A percentile compares a stretch with the other conserved stretches of the same genome.
Conservation (phyloP, 495 filamentous ascomycete species). For the Penicillium bovifimosum region DNA sequence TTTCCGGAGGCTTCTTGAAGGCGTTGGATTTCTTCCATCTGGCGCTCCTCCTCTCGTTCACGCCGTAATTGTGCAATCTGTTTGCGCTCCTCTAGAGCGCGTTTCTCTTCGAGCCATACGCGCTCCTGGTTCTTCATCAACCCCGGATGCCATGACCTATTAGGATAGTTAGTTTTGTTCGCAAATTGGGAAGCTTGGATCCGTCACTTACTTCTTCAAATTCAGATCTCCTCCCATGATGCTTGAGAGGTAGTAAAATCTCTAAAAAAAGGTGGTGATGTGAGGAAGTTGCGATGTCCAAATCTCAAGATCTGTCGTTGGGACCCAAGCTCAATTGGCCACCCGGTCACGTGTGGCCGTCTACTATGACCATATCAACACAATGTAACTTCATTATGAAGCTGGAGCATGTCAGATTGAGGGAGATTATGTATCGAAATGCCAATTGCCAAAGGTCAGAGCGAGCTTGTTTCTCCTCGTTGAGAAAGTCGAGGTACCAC, state of each 20-base stretch:
- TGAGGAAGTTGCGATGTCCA: not conserved
- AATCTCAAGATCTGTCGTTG: not conserved
- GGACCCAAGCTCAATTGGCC: not conserved
- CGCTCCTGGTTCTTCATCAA: slow-evolving; percentile 76
- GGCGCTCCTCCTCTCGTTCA: slow-evolving; percentile 89
- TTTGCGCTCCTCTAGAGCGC: slow-evolving; percentile 94
- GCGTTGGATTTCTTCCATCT: slow-evolving; percentile 83
- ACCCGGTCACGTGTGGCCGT: not conserved
- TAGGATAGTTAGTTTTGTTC: slow-evolving; percentile 10
- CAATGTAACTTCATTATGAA: too few relatives aligned
- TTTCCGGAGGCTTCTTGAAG: slow-evolving; percentile 88
- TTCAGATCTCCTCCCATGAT: slow-evolving; percentile 87
- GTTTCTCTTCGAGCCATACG: slow-evolving; percentile 84
- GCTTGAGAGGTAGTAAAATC: slow-evolving; percentile 6
- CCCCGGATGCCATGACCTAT: slow-evolving; percentile 78
- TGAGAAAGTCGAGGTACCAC: too few relatives aligned
- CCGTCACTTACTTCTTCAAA: slow-evolving; percentile 66
- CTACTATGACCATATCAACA: not conserved
- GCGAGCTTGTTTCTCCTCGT: too few relatives aligned
- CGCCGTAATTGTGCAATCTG: slow-evolving; percentile 79
- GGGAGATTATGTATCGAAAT: too few relatives aligned
- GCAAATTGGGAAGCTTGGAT: not conserved
- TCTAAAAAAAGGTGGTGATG: not conserved
- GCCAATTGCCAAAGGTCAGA: too few relatives aligned
- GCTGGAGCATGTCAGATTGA: too few relatives aligned